A percentile compares a stretch with the other conserved stretches of the same genome.
Evolutionary conservation across 169 alveolate species (phyloP).

Genomic region (Plasmodium relictum): DNA sequence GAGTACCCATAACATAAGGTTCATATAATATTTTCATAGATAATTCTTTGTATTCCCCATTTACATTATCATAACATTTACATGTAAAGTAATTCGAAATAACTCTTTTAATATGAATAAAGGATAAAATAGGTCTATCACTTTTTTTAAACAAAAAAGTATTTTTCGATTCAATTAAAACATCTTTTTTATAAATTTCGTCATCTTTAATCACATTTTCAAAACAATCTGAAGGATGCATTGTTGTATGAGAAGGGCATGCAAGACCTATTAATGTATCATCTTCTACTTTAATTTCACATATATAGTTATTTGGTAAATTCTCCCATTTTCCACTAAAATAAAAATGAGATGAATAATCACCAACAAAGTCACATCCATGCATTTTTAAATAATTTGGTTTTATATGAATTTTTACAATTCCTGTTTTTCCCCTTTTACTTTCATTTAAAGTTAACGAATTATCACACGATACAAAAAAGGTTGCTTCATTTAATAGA

Average conservation of each 20-base stretch:
- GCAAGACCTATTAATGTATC: conserved; percentile 63
- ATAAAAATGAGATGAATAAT: conserved; percentile 31
- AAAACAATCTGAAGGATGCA: conserved; percentile 68
- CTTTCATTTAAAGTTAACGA: conserved; percentile 57
- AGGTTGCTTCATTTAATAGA: conserved; percentile 40
- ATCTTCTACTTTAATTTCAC: conserved; percentile 54
- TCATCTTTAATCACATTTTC: conserved; percentile 36
- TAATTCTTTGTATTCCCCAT: conserved; percentile 44
- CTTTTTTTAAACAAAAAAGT: conserved; percentile 18
- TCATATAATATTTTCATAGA: conserved; percentile 40
- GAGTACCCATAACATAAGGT: conserved; percentile 47
- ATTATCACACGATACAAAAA: conserved; percentile 55
- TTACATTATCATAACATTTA: conserved; percentile 27
- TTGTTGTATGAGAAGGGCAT: conserved; percentile 42
- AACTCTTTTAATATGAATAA: conserved; percentile 37
- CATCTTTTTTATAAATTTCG: conserved; percentile 15
- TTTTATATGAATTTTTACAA: conserved; percentile 29
- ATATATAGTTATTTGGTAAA: conserved; percentile 22
- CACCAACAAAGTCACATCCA: conserved; percentile 73
- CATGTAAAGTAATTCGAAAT: conserved; percentile 16
- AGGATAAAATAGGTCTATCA: conserved; percentile 49
- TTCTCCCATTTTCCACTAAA: conserved; percentile 48
- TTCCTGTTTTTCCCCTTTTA: conserved; percentile 63
- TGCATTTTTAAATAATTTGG: conserved; percentile 25
- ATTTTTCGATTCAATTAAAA: conserved; percentile 27